These are phyloP conservation scores for Sungouiella blattae DNA, from an alignment of 805 yeast species.

Conservation along the genomic window DNA sequence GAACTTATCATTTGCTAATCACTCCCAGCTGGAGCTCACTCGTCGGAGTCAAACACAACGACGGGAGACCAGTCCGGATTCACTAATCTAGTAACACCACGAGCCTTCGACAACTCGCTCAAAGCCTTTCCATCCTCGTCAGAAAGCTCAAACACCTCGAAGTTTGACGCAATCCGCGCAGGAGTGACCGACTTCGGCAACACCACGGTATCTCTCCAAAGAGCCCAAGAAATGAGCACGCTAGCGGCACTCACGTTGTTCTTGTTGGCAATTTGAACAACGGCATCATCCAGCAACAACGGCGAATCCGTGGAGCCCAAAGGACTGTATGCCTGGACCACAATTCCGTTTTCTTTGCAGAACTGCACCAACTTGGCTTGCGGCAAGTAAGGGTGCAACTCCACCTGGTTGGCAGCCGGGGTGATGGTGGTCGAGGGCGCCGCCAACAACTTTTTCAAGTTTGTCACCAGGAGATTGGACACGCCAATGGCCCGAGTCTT, in stretches of 20 bases:
- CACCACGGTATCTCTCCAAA: constrained; percentile 52
- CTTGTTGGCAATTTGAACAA: constrained; percentile 44
- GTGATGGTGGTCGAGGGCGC: constrained; percentile 46
- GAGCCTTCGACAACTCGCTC: constrained; percentile 20
- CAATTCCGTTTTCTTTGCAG: constrained; percentile 50
- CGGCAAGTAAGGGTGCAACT: constrained; percentile 69
- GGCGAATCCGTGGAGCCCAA: constrained; percentile 62
- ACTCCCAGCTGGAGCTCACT: neutral
- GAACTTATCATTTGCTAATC: too few relatives aligned
- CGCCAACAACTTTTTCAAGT: constrained; percentile 48
- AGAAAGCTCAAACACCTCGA: constrained; percentile 28
- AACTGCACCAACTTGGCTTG: constrained; percentile 56
- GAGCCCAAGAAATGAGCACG: constrained; percentile 56
- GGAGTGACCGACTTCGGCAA: constrained; percentile 33
- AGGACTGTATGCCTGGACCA: constrained; percentile 75
- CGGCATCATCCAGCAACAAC: constrained; percentile 40
- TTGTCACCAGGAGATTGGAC: constrained; percentile 61
- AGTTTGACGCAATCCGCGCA: constrained; percentile 32
- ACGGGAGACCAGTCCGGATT: constrained; percentile 34
- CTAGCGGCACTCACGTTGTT: constrained; percentile 45
- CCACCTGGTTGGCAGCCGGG: constrained; percentile 76
- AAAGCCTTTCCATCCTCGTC: constrained; percentile 35
- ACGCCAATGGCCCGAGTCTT: constrained; percentile 70
- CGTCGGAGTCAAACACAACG: constrained; percentile 23
- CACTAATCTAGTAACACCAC: constrained; percentile 31